phyloP scores from a whole-genome alignment of 805 yeast species.

The Metschnikowia vanudenii region DNA sequence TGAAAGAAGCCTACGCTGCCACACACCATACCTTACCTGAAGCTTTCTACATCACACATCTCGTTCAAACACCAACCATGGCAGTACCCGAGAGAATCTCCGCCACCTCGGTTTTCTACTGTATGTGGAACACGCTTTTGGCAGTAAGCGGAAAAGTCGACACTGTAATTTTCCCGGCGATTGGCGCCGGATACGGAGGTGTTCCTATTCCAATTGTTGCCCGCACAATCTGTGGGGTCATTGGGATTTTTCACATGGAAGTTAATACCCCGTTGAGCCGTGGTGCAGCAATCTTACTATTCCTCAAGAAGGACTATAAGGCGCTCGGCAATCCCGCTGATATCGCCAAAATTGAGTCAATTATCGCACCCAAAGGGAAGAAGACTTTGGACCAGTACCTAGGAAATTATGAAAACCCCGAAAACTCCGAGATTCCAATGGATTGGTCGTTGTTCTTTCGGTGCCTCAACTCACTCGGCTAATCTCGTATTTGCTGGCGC shows the following conservation, averaged over 20 bases:
- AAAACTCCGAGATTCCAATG: not conserved
- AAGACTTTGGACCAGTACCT: not conserved
- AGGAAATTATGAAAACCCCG: not conserved
- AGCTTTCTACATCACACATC: not conserved
- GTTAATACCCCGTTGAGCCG: slow-evolving; percentile 15
- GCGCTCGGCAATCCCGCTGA: slow-evolving; percentile 11
- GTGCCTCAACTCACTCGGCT: slow-evolving; percentile 3
- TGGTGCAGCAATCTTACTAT: slow-evolving; percentile 21
- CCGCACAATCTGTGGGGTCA: slow-evolving; percentile 23
- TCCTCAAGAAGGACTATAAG: slow-evolving; percentile 21
- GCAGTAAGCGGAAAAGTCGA: slow-evolving; percentile 3
- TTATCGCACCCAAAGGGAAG: not conserved
- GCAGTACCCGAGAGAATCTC: slow-evolving; percentile 22
- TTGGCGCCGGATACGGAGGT: slow-evolving; percentile 30
- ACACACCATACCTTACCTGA: slow-evolving; percentile 6
- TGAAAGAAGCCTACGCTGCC: slow-evolving; percentile 11
- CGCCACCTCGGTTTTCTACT: slow-evolving; percentile 20
- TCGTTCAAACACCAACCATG: slow-evolving; percentile 25
- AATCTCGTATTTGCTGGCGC: not conserved
- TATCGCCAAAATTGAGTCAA: slow-evolving; percentile 3
- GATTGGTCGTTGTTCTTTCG: slow-evolving; percentile 1
- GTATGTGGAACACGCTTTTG: slow-evolving; percentile 23
- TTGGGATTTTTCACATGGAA: slow-evolving; percentile 17
- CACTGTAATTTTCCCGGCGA: slow-evolving; percentile 26
- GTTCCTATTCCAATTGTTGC: slow-evolving; percentile 19